Evolutionary conservation across 352 stramenopile genomes (phyloP), one percentile per base, ranked within the genome.

Genomic region (Phytophthora syringae): DNA sequence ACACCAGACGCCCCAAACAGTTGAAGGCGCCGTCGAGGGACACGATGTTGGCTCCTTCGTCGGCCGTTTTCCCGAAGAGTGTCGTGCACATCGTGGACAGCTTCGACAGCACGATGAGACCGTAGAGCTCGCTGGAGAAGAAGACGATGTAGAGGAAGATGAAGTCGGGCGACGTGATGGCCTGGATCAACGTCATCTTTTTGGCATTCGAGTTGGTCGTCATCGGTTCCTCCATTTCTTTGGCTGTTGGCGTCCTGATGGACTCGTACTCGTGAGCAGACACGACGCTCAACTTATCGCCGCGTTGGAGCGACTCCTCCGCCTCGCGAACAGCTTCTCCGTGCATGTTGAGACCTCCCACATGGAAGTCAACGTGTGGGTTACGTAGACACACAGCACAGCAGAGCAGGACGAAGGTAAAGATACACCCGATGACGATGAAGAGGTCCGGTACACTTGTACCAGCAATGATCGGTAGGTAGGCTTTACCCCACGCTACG

Each of bases 111-210:
- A 88, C 79, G 47, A 90, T 85, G 57, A 90, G 75, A 0, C 81
- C 81, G 62, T 86, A 90, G 13, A 87, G 61, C 58, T 87, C 78
- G 57, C 86, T 87, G 58, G 60, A 70, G 43, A 83, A 83, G 63
- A 88, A 84, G 77, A 88, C 87, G 59, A 90, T 74, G 73, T 88
- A 90, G 37, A 90, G 67, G 76, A 85, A 87, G 51, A 84, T 50
- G 32, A 83, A 90, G 64, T 90, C 81, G 47, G 69, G 59, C 18
- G 79, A 81, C 53, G 77, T 68, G 49, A 88, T 79, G 27, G 79
- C 81, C 47, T 69, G 43, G 55, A 86, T 86, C 20, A 90, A 64
- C 54, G 72, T 80, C 34, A 88, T 53, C 49, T 84, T 75, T 58
- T 77, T 71, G 16, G 82, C 65, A 15, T 83, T 61, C 40, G 57